Percentiles rank a stretch among this genome's conserved stretches.
These are phyloP conservation scores for Ambrosia artemisiifolia DNA, from an alignment of 129 eudicot species.

Conservation along the genomic window DNA sequence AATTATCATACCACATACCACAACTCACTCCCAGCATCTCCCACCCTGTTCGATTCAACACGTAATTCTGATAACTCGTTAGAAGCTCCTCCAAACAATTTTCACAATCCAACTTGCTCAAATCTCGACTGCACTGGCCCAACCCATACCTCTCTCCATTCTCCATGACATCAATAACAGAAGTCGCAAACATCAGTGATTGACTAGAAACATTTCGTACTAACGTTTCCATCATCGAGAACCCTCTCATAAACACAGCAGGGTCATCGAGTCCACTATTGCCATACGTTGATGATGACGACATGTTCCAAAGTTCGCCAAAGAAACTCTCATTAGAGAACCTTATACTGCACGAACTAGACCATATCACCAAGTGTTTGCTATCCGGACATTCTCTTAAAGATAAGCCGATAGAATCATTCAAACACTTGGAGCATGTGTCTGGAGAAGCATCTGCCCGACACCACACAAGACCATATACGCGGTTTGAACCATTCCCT, in stretches of 20 bases:
- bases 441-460: constrained; percentile 25
- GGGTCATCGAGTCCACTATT: constrained; percentile 7
- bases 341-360: constrained; percentile 22
- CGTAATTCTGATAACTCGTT: neutral
- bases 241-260: constrained; percentile 23
- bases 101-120: constrained; percentile 21
- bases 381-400: constrained; percentile 19
- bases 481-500: constrained; percentile 15
- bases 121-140: constrained; percentile 36
- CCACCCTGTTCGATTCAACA: constrained; percentile 19
- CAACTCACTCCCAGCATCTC: constrained; percentile 32
- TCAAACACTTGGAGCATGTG: constrained; percentile 18
- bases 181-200: constrained; percentile 23
- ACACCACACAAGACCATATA: constrained; percentile 29
- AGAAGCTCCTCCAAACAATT: constrained; percentile 27
- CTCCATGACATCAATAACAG: constrained; percentile 16
- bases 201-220: constrained; percentile 16
- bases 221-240: constrained; percentile 28
- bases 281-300: constrained; percentile 1
- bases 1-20: constrained; percentile 24
- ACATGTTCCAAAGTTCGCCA: constrained; percentile 8
- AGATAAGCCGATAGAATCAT: neutral
- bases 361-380: constrained; percentile 11
- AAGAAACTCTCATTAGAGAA: constrained; percentile 24
- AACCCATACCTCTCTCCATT: constrained; percentile 26